These are phyloP conservation scores for Triangularia verruculosa DNA, from an alignment of 2,329 filamentous ascomycete genomes.

Conservation along the genomic window DNA sequence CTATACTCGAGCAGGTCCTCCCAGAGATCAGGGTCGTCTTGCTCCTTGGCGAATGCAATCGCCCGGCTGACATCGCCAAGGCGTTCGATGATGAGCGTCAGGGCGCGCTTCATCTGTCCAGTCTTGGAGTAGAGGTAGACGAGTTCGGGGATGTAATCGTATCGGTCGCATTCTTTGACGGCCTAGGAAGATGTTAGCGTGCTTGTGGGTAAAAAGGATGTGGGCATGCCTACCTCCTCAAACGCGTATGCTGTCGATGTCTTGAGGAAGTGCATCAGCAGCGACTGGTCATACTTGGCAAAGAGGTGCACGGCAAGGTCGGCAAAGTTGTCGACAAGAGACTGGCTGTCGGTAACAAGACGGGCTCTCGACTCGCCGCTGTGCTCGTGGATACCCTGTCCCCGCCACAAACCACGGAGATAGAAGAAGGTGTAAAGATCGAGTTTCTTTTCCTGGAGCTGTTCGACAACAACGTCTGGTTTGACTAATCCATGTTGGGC, in stretches of 20 bases:
- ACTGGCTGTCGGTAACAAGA: conserved; percentile 56
- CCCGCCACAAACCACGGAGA: conserved; percentile 79
- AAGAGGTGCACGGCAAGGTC: conserved; percentile 86
- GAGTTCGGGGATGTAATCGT: conserved; percentile 84
- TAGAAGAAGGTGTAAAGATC: conserved; percentile 88
- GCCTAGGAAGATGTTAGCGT: conserved; percentile 43
- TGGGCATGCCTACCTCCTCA: conserved; percentile 54
- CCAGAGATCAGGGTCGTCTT: conserved; percentile 91
- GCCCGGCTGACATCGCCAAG: conserved; percentile 87
- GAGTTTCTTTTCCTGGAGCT: conserved; percentile 66
- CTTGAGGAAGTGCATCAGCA: conserved; percentile 86
- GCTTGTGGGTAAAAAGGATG: background rate
- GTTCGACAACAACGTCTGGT: conserved; percentile 72
- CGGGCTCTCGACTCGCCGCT: conserved; percentile 54
- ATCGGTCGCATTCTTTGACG: conserved; percentile 73
- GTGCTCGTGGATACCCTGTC: conserved; percentile 60
- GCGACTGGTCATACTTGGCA: conserved; percentile 71
- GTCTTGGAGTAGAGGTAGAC: conserved; percentile 95
- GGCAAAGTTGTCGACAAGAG: conserved; percentile 80
- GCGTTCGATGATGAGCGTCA: conserved; percentile 92
- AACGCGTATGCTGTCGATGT: conserved; percentile 85
- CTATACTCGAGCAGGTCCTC: conserved; percentile 91
- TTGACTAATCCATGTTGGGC: conserved; percentile 83
- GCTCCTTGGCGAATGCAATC: conserved; percentile 90
- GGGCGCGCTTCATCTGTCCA: conserved; percentile 84